A percentile compares a stretch with the other conserved stretches of the same genome.
Conservation (phyloP, 106 monocot species). For the Dioscorea zingiberensis region DNA sequence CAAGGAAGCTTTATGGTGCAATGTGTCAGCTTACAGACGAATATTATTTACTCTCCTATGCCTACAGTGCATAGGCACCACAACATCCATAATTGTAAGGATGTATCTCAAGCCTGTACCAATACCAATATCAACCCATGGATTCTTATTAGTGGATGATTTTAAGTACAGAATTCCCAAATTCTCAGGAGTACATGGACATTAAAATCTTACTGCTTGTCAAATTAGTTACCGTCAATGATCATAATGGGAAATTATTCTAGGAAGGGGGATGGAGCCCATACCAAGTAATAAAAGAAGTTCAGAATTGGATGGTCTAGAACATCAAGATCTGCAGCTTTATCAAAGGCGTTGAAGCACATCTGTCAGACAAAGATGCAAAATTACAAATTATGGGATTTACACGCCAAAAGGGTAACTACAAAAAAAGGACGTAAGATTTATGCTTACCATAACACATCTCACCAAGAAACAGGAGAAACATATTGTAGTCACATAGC, state of each 20-base stretch:
- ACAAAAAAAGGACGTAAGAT: background rate
- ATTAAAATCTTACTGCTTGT: too few relatives aligned
- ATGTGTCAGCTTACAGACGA: too few relatives aligned
- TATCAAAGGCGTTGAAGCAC: constrained; percentile 76
- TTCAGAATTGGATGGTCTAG: constrained; percentile 81
- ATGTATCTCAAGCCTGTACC: too few relatives aligned
- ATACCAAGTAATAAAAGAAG: constrained; percentile 82
- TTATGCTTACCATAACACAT: constrained; percentile 73
- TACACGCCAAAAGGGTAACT: background rate
- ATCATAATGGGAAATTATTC: background rate
- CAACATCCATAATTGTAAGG: too few relatives aligned
- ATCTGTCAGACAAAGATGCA: constrained; percentile 34
- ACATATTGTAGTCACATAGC: constrained; percentile 89
- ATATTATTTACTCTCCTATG: too few relatives aligned
- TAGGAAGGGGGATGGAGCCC: background rate
- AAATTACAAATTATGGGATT: background rate
- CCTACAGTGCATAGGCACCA: too few relatives aligned
- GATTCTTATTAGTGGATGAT: too few relatives aligned
- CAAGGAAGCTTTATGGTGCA: too few relatives aligned
- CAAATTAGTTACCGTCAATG: too few relatives aligned
- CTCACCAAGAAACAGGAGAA: constrained; percentile 82
- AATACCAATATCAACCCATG: too few relatives aligned
- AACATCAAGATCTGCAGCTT: constrained; percentile 78
- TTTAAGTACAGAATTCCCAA: too few relatives aligned
- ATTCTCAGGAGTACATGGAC: too few relatives aligned